Percentiles rank a stretch among this genome's conserved stretches.
These are phyloP conservation scores for Neonectria sp. DNA, from an alignment of 2,329 filamentous ascomycete species.

Conservation along the genomic window DNA sequence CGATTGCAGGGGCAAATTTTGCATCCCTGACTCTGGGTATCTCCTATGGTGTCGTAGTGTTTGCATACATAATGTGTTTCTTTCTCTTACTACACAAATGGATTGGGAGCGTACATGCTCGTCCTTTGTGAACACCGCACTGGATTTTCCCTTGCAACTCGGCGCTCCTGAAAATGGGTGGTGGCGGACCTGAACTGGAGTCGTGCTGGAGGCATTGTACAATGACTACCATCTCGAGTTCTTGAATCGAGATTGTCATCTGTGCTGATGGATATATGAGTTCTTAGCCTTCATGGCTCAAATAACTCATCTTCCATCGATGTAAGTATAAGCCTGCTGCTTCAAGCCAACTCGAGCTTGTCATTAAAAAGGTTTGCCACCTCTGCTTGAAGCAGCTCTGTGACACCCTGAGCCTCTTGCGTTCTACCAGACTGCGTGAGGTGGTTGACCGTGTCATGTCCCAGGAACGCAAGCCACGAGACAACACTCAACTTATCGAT, in stretches of 20 bases:
- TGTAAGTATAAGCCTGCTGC: neutral
- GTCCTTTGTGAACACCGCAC: neutral
- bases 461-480: constrained; percentile 58
- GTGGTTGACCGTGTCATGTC: constrained; percentile 63
- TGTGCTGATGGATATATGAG: neutral
- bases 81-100: constrained; percentile 1
- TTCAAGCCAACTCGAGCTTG: constrained; percentile 43
- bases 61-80: neutral
- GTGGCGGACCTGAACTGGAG: neutral
- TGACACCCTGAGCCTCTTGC: constrained; percentile 59
- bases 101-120: neutral
- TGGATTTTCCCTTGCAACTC: neutral
- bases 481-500: constrained; percentile 49
- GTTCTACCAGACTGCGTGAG: constrained; percentile 58
- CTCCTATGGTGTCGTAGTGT: constrained; percentile 11
- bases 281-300: too few species aligned
- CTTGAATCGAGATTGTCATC: neutral
- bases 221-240: neutral
- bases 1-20: neutral
- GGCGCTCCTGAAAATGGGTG: neutral
- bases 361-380: constrained; percentile 50
- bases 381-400: constrained; percentile 55
- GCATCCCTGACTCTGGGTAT: constrained; percentile 16
- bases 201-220: neutral
- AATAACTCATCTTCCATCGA: too few species aligned